A percentile compares a stretch with the other conserved stretches of the same genome.
Conservation (phyloP, 495 filamentous ascomycete genomes). For the Annulohypoxylon nitens region DNA sequence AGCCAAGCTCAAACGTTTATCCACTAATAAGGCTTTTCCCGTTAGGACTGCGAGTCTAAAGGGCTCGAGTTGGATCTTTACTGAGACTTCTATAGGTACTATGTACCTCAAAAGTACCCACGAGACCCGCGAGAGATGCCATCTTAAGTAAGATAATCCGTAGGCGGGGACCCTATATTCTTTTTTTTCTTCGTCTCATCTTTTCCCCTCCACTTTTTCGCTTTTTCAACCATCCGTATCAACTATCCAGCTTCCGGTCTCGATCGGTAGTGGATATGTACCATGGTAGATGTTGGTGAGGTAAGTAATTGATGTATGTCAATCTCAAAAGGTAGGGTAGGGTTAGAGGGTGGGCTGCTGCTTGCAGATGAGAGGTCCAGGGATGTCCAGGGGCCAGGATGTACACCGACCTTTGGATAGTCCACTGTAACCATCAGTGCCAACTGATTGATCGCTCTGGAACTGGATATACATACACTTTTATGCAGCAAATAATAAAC, state of each 20-base stretch:
- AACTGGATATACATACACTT: conserved; percentile 26
- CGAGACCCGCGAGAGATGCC: background rate
- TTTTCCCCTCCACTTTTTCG: conserved; percentile 18
- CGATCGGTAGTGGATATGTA: conserved; percentile 33
- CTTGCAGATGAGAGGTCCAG: conserved; percentile 41
- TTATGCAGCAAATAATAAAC: conserved; percentile 39
- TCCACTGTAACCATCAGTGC: conserved; percentile 46
- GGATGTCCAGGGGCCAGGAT: conserved; percentile 41
- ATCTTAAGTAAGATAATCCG: conserved; percentile 8
- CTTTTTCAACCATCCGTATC: conserved; percentile 21
- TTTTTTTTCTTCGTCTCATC: conserved; percentile 11
- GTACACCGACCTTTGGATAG: conserved; percentile 47
- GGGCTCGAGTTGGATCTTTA: conserved; percentile 6
- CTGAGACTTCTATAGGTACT: conserved; percentile 20
- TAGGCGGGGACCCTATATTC: conserved; percentile 1
- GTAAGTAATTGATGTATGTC: conserved; percentile 35
- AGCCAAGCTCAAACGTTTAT: conserved; percentile 25
- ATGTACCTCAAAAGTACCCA: conserved; percentile 22
- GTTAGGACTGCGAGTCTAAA: conserved; percentile 19
- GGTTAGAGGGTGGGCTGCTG: conserved; percentile 36
- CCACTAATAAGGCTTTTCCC: conserved; percentile 45
- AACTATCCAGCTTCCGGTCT: conserved; percentile 34
- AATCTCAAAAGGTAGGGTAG: conserved; percentile 35
- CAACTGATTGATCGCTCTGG: conserved; percentile 40
- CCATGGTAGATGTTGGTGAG: conserved; percentile 30